These are phyloP conservation scores for Carex pumila DNA, from an alignment of 176 grass and related monocot species.

Conservation along the genomic window DNA sequence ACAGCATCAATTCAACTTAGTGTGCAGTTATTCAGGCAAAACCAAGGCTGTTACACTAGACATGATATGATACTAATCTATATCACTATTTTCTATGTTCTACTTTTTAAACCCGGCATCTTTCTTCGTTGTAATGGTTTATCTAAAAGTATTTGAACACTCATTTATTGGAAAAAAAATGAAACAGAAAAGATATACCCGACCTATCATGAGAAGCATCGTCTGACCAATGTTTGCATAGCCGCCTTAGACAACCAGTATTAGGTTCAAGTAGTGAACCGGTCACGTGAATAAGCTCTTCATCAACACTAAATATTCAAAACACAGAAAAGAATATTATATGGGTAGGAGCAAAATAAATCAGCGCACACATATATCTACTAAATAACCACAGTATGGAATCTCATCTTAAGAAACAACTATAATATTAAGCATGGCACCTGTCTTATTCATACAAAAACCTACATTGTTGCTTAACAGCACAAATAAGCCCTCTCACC, in stretches of 20 bases:
- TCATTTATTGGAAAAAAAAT: not conserved
- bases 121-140: not conserved
- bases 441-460: not conserved
- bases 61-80: not conserved
- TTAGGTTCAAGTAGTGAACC: conserved; percentile 64
- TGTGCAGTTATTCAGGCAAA: not conserved
- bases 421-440: not conserved
- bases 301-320: conserved; percentile 60
- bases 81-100: not conserved
- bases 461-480: not conserved
- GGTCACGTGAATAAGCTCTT: conserved; percentile 81
- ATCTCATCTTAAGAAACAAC: not conserved
- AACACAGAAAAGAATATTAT: conserved; percentile 23
- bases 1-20: not conserved
- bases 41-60: not conserved
- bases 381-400: not conserved
- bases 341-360: conserved; percentile 1
- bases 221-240: conserved; percentile 42
- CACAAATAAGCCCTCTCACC: not conserved
- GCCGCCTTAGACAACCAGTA: conserved; percentile 69
- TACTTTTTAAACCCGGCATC: not conserved
- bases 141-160: not conserved
- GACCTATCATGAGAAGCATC: conserved; percentile 44
- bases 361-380: not conserved
- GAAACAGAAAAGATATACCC: not conserved